Conservation (phyloP, 495 filamentous ascomycete genomes). For the Aspergillus sparsus region DNA sequence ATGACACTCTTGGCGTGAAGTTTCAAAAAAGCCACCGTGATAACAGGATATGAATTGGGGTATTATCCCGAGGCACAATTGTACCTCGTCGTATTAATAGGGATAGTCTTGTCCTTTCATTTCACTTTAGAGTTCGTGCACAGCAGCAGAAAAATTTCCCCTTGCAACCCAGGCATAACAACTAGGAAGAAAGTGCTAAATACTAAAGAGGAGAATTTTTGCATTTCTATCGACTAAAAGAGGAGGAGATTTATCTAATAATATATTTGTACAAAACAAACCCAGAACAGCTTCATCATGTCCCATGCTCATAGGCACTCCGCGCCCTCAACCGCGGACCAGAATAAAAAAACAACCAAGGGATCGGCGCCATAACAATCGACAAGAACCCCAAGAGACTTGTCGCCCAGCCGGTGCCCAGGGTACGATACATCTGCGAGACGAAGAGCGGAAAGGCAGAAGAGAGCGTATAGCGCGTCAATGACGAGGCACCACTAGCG, state of each 20-base stretch:
- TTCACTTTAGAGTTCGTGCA: too few relatives aligned
- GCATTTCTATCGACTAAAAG: not conserved
- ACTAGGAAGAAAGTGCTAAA: too few relatives aligned
- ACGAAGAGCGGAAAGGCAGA: conserved; percentile 73
- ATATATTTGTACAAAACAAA: not conserved
- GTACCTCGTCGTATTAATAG: too few relatives aligned
- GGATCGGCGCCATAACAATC: conserved; percentile 18
- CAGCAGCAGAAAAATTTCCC: too few relatives aligned
- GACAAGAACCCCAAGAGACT: conserved; percentile 39
- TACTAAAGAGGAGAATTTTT: too few relatives aligned
- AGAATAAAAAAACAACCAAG: conserved; percentile 14
- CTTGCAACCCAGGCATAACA: too few relatives aligned
- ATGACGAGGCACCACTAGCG: conserved; percentile 55
- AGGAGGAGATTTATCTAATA: not conserved
- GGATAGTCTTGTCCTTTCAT: too few relatives aligned
- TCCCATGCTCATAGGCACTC: conserved; percentile 18
- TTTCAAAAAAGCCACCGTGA: too few relatives aligned
- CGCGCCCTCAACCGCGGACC: conserved; percentile 7
- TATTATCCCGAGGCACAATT: too few relatives aligned
- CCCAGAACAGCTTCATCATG: not conserved
- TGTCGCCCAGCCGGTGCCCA: conserved; percentile 75
- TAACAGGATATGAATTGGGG: too few relatives aligned
- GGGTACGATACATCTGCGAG: conserved; percentile 62
- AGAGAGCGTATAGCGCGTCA: conserved; percentile 72
- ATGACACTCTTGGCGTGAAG: not conserved